phyloP scores from a whole-genome alignment of 805 yeast genomes.

The Wickerhamomyces bovis region DNA sequence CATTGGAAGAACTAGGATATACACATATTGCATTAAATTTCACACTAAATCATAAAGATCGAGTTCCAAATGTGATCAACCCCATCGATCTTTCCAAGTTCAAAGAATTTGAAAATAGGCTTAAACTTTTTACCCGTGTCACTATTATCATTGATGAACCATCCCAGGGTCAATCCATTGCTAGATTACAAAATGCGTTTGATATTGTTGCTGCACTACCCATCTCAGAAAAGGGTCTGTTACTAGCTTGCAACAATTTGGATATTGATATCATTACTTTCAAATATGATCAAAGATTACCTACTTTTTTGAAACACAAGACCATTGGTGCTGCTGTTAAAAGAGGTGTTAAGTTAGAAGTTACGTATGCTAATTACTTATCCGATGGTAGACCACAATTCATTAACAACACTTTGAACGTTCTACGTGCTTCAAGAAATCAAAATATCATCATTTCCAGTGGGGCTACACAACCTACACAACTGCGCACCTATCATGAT shows the following conservation, averaged over 20 bases:
- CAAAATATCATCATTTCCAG: conserved; percentile 76
- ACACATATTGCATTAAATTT: conserved; percentile 74
- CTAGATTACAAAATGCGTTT: conserved; percentile 42
- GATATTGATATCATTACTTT: conserved; percentile 82
- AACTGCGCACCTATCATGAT: conserved; percentile 64
- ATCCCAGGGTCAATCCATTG: conserved; percentile 56
- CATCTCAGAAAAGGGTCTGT: conserved; percentile 67
- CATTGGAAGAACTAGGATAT: conserved; percentile 59
- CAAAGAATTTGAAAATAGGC: conserved; percentile 23
- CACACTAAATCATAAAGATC: conserved; percentile 42
- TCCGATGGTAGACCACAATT: conserved; percentile 50
- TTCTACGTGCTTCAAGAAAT: conserved; percentile 74
- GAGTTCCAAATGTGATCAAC: conserved; percentile 39
- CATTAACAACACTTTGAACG: conserved; percentile 64
- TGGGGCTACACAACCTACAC: conserved; percentile 56
- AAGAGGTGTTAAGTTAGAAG: conserved; percentile 78
- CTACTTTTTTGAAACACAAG: conserved; percentile 77
- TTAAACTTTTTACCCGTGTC: conserved; percentile 59
- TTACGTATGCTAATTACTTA: conserved; percentile 57
- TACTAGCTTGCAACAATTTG: conserved; percentile 63
- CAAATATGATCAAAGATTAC: conserved; percentile 56
- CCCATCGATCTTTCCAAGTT: conserved; percentile 35
- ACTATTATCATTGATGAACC: conserved; percentile 77
- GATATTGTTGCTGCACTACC: conserved; percentile 86
- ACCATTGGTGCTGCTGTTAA: conserved; percentile 77